Evolutionary conservation across 495 filamentous ascomycete species (phyloP).

Genomic region (Aspergillus incahuasiensis): DNA sequence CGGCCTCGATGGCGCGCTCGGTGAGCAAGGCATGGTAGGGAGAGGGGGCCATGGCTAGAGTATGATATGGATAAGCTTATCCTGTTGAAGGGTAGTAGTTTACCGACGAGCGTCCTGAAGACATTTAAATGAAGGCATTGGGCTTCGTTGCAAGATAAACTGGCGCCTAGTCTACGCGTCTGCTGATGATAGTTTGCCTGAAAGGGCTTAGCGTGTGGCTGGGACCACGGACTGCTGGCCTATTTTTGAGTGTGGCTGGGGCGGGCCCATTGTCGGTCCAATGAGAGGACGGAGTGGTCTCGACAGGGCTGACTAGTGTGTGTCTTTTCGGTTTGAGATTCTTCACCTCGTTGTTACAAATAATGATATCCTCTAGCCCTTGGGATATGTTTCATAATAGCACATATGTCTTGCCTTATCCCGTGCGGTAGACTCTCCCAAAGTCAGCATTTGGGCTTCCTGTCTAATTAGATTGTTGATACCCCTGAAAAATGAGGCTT

Average conservation of each 20-base stretch:
- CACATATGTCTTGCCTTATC: too few species aligned
- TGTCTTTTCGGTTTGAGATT: background rate
- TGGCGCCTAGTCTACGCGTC: conserved; percentile 17
- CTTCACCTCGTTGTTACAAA: background rate
- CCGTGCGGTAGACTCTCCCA: too few species aligned
- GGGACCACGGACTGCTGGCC: background rate
- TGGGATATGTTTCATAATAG: too few species aligned
- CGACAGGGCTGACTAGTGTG: conserved; percentile 7
- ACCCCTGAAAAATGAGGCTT: too few species aligned
- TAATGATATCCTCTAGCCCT: too few species aligned
- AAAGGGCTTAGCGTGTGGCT: conserved; percentile 13
- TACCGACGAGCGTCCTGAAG: background rate
- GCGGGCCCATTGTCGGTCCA: background rate
- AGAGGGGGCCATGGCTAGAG: conserved; percentile 29
- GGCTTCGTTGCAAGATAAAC: background rate
- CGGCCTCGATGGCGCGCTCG: conserved; percentile 21
- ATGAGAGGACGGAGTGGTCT: background rate
- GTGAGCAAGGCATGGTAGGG: conserved; percentile 25
- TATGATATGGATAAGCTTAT: background rate
- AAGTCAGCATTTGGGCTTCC: too few species aligned
- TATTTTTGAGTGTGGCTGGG: conserved; percentile 23
- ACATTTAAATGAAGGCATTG: background rate
- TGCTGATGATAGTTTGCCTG: conserved; percentile 16
- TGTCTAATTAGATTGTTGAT: too few species aligned
- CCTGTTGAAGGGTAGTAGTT: background rate